Percentiles rank a stretch among this genome's conserved stretches.
Evolutionary conservation across 768 basidiomycete genomes (phyloP).

Genomic region (Rhodotorula sphaerocarpa): DNA sequence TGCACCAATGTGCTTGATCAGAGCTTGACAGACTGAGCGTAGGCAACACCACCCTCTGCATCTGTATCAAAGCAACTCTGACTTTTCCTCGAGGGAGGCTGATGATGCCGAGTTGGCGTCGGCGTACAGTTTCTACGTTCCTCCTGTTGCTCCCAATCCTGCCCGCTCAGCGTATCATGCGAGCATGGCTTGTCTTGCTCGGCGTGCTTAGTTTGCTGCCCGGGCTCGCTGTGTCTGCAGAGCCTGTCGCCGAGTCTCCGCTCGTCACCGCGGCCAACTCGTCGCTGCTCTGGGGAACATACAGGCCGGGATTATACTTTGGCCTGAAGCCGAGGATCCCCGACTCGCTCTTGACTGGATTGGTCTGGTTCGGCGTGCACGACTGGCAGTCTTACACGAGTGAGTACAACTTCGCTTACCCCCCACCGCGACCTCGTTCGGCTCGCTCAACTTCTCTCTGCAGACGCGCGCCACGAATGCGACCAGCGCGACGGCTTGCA

Average conservation of each 20-base stretch:
- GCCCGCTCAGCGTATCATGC: too few relatives aligned
- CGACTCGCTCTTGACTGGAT: slow-evolving; percentile 80
- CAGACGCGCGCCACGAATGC: slow-evolving; percentile 75
- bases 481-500: slow-evolving; percentile 75
- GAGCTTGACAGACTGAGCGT: too few relatives aligned
- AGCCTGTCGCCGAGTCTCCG: neutral
- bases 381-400: slow-evolving; percentile 59
- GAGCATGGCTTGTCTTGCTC: too few relatives aligned
- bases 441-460: slow-evolving; percentile 4
- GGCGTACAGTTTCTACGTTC: too few relatives aligned
- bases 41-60: too few relatives aligned
- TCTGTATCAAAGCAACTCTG: too few relatives aligned
- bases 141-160: too few relatives aligned
- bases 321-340: slow-evolving; percentile 77
- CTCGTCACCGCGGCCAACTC: slow-evolving; percentile 2
- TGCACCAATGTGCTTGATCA: too few relatives aligned
- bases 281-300: slow-evolving; percentile 59
- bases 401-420: slow-evolving; percentile 38
- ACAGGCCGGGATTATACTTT: slow-evolving; percentile 90
- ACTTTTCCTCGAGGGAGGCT: too few relatives aligned
- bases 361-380: slow-evolving; percentile 88
- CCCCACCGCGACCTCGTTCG: neutral
- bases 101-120: too few relatives aligned
- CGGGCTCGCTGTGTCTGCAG: too few relatives aligned
- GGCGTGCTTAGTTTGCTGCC: too few relatives aligned